Percentiles rank a stretch among this genome's conserved stretches.
Evolutionary conservation across 371 early-diverging fungal genomes (phyloP).

Genomic region (Batkoa obscura): DNA sequence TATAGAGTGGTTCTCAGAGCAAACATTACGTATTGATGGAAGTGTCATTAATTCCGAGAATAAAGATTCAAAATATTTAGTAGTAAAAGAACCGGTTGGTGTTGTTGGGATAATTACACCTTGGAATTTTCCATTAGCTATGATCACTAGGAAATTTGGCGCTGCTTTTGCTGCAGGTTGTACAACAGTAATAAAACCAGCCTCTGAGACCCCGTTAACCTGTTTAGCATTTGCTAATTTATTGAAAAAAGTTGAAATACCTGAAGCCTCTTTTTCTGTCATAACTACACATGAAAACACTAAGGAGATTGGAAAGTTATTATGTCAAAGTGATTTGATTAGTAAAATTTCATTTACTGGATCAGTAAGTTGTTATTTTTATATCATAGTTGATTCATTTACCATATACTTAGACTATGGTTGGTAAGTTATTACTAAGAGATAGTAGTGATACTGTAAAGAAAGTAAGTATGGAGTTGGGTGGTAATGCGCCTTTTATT

Average conservation of each 20-base stretch:
- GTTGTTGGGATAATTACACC: constrained; percentile 75
- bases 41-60: constrained; percentile 49
- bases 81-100: constrained; percentile 68
- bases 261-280: constrained; percentile 70
- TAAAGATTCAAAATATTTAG: constrained; percentile 31
- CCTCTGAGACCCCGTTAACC: constrained; percentile 64
- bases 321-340: constrained; percentile 39
- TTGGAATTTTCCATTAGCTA: constrained; percentile 90
- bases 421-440: constrained; percentile 52
- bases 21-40: constrained; percentile 62
- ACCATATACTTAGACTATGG: constrained; percentile 21
- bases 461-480: constrained; percentile 57
- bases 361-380: constrained; percentile 24
- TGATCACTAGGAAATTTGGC: constrained; percentile 63
- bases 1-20: constrained; percentile 77
- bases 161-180: constrained; percentile 43
- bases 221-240: constrained; percentile 58
- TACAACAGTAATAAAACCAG: constrained; percentile 57
- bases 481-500: constrained; percentile 80
- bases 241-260: constrained; percentile 62
- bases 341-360: constrained; percentile 70
- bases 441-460: constrained; percentile 54
- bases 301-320: constrained; percentile 40
- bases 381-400: background rate
- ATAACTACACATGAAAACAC: constrained; percentile 41